Evolutionary conservation across 257 asterid genomes (phyloP).

Genomic region (Linderniella brevidens): DNA sequence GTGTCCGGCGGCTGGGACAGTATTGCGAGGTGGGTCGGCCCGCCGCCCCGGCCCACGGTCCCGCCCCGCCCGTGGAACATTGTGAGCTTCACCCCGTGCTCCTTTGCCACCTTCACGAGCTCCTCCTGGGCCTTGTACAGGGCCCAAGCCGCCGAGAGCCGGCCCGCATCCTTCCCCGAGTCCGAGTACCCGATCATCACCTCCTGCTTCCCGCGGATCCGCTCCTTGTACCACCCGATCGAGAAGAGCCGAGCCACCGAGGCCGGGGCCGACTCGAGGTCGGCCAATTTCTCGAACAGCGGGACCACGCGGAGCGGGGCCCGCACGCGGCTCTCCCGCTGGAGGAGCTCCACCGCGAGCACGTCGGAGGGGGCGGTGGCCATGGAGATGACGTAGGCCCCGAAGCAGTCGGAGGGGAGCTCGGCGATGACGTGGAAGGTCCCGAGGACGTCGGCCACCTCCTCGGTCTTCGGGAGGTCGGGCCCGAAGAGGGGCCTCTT

Average conservation of each 20-base stretch:
- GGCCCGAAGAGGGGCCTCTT: conserved; percentile 85
- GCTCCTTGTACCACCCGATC: conserved; percentile 60
- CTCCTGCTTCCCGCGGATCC: conserved; percentile 78
- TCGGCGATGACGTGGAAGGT: conserved; percentile 70
- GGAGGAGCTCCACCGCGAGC: conserved; percentile 85
- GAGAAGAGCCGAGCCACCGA: conserved; percentile 76
- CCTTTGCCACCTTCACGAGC: conserved; percentile 66
- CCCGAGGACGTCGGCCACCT: conserved; percentile 62
- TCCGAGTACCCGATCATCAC: conserved; percentile 97
- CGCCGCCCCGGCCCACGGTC: conserved; percentile 89
- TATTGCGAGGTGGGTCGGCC: conserved; percentile 90
- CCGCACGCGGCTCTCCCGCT: conserved; percentile 61
- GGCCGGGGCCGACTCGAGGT: conserved; percentile 78
- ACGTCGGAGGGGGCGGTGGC: conserved; percentile 93
- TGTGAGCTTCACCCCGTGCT: conserved; percentile 65
- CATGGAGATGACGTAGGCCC: conserved; percentile 89
- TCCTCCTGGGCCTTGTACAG: conserved; percentile 87
- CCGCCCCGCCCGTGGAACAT: conserved; percentile 95
- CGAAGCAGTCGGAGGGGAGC: conserved; percentile 62
- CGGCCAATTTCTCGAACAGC: conserved; percentile 78
- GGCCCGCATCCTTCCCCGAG: conserved; percentile 92
- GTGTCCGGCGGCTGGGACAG: conserved; percentile 96
- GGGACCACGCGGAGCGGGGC: conserved; percentile 74
- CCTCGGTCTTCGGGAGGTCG: conserved; percentile 84
- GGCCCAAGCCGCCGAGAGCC: conserved; percentile 95